Base-by-base conservation (phyloP, 495 filamentous ascomycete species). In the Neurospora cerealis region DNA sequence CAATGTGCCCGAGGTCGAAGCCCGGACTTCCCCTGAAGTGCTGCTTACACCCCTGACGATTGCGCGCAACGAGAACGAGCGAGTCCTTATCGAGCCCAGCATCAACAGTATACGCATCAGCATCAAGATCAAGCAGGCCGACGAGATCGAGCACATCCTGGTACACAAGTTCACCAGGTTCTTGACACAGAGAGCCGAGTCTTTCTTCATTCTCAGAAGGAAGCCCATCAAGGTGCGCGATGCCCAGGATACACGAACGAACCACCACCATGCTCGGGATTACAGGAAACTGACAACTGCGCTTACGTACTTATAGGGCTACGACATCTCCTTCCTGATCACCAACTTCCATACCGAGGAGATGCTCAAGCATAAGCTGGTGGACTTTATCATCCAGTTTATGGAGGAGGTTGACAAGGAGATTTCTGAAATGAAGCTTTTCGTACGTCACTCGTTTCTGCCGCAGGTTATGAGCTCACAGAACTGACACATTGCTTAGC, bases 381-480 rank as follows among this genome's bases (percentile, higher is more conserved):
- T 99, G 11, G 96, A 99, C 79, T 99, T 99, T 78, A 96, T 98
- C 74, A 97, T 99, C 74, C 91, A 97, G 76, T 98, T 98, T 80
- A 98, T 98, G 95, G 95, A 98, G 83, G 96, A 99, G 79, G 96
- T 98, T 38, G 96, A 98, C 79, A 98, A 98, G 86, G 96, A 99
- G 83, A 98, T 98, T 71, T 98, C 95, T 2, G 96, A 98, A 83
- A 98, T 98, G 96, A 99, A 99, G 89, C 89, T 99, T 75, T 99
- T 98, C 83, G 95, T 98, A 89, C 69, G 34, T 70, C 73, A 2
- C 28, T 5, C n/a, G 46, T 75, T 42, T n/a, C 3, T 9, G 34
- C 54, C n/a, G 40, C 28, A n/a, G 4, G 15, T 36, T 71, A 41
- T 62, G 10, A 69, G 11, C 40, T 71, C 28, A 44, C 28, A 13